Evolutionary conservation across 768 basidiomycete genomes (phyloP), one percentile per base, ranked within the genome.

Genomic region (Candolleomyces aberdarensis): DNA sequence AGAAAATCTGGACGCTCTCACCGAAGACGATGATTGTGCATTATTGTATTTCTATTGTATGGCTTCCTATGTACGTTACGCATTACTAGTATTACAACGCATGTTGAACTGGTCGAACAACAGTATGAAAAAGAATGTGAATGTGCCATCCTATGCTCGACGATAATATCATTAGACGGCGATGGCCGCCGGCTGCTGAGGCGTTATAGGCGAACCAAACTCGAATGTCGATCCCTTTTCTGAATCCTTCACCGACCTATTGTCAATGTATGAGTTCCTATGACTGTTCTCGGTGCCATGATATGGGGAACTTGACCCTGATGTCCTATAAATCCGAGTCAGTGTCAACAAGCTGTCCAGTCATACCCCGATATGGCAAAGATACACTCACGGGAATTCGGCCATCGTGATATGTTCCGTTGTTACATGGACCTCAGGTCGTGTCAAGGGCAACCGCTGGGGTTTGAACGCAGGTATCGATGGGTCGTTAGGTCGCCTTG

Each of bases 1-100:
- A 79, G 87, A 64, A 89, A 85, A 72, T 79, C 90, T 44, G 91
- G 91, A 39, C 82, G 87, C 40, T 82, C 89, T 26, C 82, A 87
- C 61, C 82, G 89, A 75, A 82, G 89, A 70, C 91, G 75, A 83
- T 59, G 44, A 57, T 52, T 43, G 52, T 60, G 59, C 40, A 52
- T 39, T 40, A 43, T 60, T 51, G 57, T 58, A 59, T 61, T 48
- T 56, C 36, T 46, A 56, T 40, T 57, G 39, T 57, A 61, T 53
- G 44, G 7, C 29, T 17, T 13, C n/a, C 20, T 31, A 52, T 55
- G 53, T 55, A 55, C 40, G 53, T 55, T 55, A 41, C n/a, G 14
- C 39, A n/a, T 11, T 15, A 55, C 20, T 55, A 36, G 36, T 39
- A 55, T 40, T 40, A 55, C 32, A 55, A 29, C 31, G 1, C 53